phyloP scores from a whole-genome alignment of 2,329 filamentous ascomycete genomes.

The Pyrenochaeta sp. region DNA sequence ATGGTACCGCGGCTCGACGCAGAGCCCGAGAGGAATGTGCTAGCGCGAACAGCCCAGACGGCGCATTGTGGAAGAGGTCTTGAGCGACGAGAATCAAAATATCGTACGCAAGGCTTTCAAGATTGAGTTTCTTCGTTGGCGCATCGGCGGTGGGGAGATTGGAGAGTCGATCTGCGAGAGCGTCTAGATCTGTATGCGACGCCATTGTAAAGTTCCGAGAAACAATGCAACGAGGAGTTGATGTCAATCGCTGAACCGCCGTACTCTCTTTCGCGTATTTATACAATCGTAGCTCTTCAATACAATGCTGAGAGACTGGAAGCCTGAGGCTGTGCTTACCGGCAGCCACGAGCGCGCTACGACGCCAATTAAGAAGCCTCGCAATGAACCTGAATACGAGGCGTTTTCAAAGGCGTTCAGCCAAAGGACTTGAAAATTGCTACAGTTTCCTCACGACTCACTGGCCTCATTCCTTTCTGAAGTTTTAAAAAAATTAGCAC shows the following conservation, averaged over 20 bases:
- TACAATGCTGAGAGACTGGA: not conserved
- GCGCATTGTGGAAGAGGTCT: not conserved
- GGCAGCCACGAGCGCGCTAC: not conserved
- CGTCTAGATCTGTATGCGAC: not conserved
- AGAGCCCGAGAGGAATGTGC: constrained; percentile 1
- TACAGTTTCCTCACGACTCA: not conserved
- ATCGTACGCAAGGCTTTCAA: constrained; percentile 1
- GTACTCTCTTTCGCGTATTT: not conserved
- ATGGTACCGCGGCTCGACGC: constrained; percentile 1
- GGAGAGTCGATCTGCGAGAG: not conserved
- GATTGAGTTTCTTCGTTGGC: not conserved
- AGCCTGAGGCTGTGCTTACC: not conserved
- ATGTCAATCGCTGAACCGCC: not conserved
- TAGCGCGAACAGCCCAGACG: not conserved
- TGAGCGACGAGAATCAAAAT: constrained; percentile 3
- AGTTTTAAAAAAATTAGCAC: too few relatives aligned
- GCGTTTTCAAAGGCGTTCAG: too few relatives aligned
- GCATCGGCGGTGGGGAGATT: not conserved
- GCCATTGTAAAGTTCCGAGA: not conserved
- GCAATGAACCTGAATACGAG: too few relatives aligned
- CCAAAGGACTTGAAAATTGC: too few relatives aligned
- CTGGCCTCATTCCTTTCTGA: too few relatives aligned
- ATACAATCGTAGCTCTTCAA: not conserved
- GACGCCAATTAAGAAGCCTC: too few relatives aligned
- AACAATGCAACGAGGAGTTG: not conserved